Base-by-base conservation (phyloP, 352 stramenopile genomes). In the Globisporangium radiosum region DNA sequence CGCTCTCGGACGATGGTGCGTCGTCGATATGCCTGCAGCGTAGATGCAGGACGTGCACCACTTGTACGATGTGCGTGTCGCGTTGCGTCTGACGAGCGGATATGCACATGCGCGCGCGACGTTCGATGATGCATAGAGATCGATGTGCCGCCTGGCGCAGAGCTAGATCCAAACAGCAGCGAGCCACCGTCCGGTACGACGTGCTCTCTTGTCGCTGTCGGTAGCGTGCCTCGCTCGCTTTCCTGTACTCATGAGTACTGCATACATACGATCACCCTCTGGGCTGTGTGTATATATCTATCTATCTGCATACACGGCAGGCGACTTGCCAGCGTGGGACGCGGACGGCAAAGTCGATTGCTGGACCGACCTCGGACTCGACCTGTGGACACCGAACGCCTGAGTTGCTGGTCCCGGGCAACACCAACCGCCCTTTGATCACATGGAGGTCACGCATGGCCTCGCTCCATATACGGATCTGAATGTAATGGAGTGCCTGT, bases 341-440 rank as follows among this genome's bases (percentile, higher is more conserved):
- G 78, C 70, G 0, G 78, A 88, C 25, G 70, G 69, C 38, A 90
- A 88, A 57, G 69, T 85, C 36, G 80, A 92, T 61, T 76, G 77
- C 10, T 94, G 84, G 84, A 90, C 84, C 60, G 84, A 94, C 56
- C 59, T 94, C 15, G 84, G 81, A 0, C 67, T 94, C 44, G 81
- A 92, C 51, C 55, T 81, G 47, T 89, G 81, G 76, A 60, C 73
- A 44, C 71, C 67, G 47, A 71, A 86, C 49, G 66, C 65, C 25
- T 54, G 40, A 58, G 17, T 17, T 25, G 45, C 25, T 33, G 25
- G 25, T 33, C 2, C 2, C 25, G 25, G 25, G 25, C 25, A 33
- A 33, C 25, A 33, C 25, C 25, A 33, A 33, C 2, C 25, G 25
- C 25, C 25, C 25, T 33, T 33, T 33, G 2, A 33, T 1, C 25